Evolutionary conservation across 805 yeast genomes (phyloP), one percentile per base, ranked within the genome.

Genomic region (Sugiyamaella mastotermitis): DNA sequence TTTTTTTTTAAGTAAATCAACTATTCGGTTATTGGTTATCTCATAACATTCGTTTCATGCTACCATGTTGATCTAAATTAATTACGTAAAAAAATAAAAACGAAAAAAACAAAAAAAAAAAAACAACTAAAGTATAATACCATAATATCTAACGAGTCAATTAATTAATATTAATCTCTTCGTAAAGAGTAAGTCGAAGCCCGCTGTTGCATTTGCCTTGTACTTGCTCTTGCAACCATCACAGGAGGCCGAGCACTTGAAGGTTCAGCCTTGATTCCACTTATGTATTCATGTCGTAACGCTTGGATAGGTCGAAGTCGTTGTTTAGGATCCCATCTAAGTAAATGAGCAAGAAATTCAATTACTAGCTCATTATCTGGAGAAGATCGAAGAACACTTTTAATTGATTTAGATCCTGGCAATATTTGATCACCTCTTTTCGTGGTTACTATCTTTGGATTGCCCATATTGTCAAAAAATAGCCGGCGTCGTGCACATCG

Each of bases 241-340:
- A n/a, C n/a, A n/a, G n/a, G n/a, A 21, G 34, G 20, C 33, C n/a
- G 7, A 27, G n/a, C 23, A 31, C n/a, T 9, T 9, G 14, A 9
- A 28, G 14, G n/a, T n/a, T n/a, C n/a, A 13, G 34, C 11, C 24
- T 19, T 15, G 14, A 14, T 18, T 19, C 49, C 49, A 4, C 41
- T 35, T 18, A 64, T 40, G 41, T 60, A 63, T 32, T 54, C 64
- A 45, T 67, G 71, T 17, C 43, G 42, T 17, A 62, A 47, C 1
- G 68, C 70, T 9, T 58, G 56, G 1, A 46, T 44, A 1, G 70
- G 59, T 8, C 53, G 53, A 33, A 60, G 37, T 3, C 71, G 57
- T 69, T 72, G 29, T 54, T 56, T 24, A 80, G 96, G 71, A 75
- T 85, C 47, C 77, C 92, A 64, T 76, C 79, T 63, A 78, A 90